These are phyloP conservation scores for Rubroboletus pulcherrimus DNA, from an alignment of 768 basidiomycete genomes.

Conservation along the genomic window DNA sequence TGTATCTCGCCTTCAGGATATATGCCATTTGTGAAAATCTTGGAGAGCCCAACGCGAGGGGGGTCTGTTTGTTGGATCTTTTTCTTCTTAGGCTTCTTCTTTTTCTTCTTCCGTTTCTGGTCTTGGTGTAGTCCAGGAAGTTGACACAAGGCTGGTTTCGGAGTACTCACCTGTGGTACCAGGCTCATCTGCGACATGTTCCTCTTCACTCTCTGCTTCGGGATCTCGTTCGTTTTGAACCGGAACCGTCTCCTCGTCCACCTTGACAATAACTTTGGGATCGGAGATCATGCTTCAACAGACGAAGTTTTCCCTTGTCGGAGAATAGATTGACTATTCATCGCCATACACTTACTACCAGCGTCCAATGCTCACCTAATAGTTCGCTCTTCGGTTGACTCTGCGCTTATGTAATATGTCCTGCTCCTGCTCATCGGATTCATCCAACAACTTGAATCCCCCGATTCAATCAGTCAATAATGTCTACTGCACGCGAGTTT, in stretches of 20 bases:
- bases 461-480: background rate
- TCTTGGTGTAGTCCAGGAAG: constrained; percentile 29
- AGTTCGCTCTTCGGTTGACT: too few relatives aligned
- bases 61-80: constrained; percentile 84
- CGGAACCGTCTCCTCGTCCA: constrained; percentile 12
- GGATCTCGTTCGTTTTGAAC: constrained; percentile 18
- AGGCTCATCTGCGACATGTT: constrained; percentile 27
- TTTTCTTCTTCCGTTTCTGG: constrained; percentile 89
- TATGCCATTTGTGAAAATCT: constrained; percentile 79
- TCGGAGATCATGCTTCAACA: constrained; percentile 19
- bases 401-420: too few relatives aligned
- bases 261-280: constrained; percentile 7
- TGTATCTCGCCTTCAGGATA: constrained; percentile 92
- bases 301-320: background rate
- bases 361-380: background rate
- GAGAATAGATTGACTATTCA: background rate
- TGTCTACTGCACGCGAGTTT: constrained; percentile 22
- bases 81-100: constrained; percentile 90
- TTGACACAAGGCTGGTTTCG: background rate
- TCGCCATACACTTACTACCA: background rate
- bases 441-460: background rate
- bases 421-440: background rate
- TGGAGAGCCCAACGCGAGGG: constrained; percentile 83
- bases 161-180: constrained; percentile 26
- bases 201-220: constrained; percentile 34